A percentile compares a stretch with the other conserved stretches of the same genome.
Evolutionary conservation across 1,139 yeast genomes (phyloP).

Genomic region (Hemisphaericaspora xylofermentans): DNA sequence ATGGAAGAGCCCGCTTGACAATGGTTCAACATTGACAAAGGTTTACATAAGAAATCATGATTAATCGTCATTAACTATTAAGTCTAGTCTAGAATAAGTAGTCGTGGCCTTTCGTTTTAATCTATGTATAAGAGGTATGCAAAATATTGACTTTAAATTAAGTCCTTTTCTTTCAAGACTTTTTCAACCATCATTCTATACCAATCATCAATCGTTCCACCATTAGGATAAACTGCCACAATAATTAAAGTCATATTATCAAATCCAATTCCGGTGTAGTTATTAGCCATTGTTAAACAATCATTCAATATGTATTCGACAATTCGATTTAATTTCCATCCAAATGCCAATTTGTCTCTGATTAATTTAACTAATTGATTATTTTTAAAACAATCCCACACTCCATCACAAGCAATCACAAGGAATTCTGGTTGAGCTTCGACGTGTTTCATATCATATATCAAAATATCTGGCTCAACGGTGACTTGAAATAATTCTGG

Average conservation of each 20-base stretch:
- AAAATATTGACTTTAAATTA: too few species aligned
- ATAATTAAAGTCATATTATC: constrained; percentile 77
- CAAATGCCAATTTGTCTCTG: constrained; percentile 56
- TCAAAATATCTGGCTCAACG: constrained; percentile 67
- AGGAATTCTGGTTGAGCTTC: constrained; percentile 55
- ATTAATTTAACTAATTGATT: constrained; percentile 52
- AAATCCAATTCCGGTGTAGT: constrained; percentile 74
- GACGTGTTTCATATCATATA: constrained; percentile 44
- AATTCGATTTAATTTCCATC: constrained; percentile 58
- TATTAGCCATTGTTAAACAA: constrained; percentile 70
- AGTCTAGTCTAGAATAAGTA: too few species aligned
- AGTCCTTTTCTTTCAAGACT: constrained; percentile 46
- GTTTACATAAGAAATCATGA: too few species aligned
- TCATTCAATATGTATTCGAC: constrained; percentile 60
- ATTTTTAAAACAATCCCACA: constrained; percentile 76
- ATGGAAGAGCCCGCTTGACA: too few species aligned
- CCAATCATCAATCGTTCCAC: constrained; percentile 55
- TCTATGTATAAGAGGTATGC: too few species aligned
- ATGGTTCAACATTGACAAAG: too few species aligned
- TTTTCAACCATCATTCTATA: constrained; percentile 50
- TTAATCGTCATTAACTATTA: too few species aligned
- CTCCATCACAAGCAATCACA: constrained; percentile 74
- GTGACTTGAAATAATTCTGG: constrained; percentile 55
- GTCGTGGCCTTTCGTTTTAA: not conserved
- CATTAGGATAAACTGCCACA: constrained; percentile 40